phyloP scores from a whole-genome alignment of 2,329 filamentous ascomycete species.

The Trichoderma sp. region DNA sequence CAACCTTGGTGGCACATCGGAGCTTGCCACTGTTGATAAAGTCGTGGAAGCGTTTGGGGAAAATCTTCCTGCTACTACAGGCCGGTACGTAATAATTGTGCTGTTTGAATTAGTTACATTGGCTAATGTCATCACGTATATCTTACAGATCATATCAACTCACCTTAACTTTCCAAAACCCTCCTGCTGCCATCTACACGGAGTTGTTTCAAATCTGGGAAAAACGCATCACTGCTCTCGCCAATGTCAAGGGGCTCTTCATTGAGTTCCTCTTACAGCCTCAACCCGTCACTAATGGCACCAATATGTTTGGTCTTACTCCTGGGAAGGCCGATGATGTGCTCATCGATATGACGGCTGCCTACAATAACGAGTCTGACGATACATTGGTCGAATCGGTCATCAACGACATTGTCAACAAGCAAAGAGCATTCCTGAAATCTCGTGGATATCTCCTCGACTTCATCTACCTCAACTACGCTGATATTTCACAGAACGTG shows the following conservation, averaged over 20 bases:
- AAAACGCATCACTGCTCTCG: neutral
- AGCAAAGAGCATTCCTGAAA: neutral
- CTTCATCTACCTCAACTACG: constrained; percentile 19
- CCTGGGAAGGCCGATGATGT: neutral
- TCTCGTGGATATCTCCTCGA: neutral
- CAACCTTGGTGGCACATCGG: constrained; percentile 7
- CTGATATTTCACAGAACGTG: constrained; percentile 1
- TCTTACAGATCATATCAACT: neutral
- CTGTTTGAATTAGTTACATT: neutral
- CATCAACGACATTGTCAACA: neutral
- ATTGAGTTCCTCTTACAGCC: constrained; percentile 7
- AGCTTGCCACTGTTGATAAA: constrained; percentile 9
- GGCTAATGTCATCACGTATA: neutral
- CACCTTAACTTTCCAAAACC: neutral
- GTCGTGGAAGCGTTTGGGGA: constrained; percentile 14
- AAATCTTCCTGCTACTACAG: constrained; percentile 8
- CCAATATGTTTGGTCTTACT: constrained; percentile 7
- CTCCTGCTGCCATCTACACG: neutral
- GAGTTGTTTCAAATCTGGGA: neutral
- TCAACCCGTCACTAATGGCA: neutral
- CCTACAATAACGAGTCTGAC: neutral
- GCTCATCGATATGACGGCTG: constrained; percentile 3
- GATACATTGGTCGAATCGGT: neutral
- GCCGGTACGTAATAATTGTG: neutral
- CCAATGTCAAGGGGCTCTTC: neutral